Base-by-base conservation (phyloP, 257 asterid genomes). In the Rubia yunnanensis region DNA sequence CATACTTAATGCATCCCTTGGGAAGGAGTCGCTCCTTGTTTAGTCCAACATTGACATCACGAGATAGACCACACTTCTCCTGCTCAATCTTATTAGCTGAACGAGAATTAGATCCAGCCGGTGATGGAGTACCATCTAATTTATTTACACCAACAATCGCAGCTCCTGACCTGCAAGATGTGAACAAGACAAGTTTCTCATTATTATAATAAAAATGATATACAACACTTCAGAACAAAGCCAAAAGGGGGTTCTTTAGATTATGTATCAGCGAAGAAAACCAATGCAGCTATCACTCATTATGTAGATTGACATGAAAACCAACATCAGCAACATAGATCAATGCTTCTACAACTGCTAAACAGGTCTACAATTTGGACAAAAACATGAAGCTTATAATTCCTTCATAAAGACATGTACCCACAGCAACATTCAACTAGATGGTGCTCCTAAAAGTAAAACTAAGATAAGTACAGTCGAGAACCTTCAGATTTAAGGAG, bases 1-100 rank as follows among this genome's bases (percentile, higher is more conserved):
- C 95, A 60, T 86, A 94, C 99, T 83, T 94, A 34, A 83, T 81
- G 79, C 78, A 78, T 72, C 91, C 83, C 83, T 86, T 94, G 64
- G 85, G 84, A 31, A 84, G 68, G 66, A 81, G 60, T 66, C 89
- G 83, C 80, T 89, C 95, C 89, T 86, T 92, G 46, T 78, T 79
- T 75, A 84, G 78, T 63, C 84, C 94, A 36, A 71, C 73, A 46
- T 94, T 67, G 36, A 76, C 72, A 73, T 92, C 96, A 78, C 94
- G 83, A n/a, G 95, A 80, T 35, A 75, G 80, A 67, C 79, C 39
- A 30, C 85, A 41, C 66, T 83, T 90, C 70, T 94, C 97, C 79
- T 78, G 92, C 72, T 90, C 99, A 68, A 67, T 86, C 85, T 85
- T 88, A 28, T 79, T 81, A 60, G 83, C 76, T 61, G 84, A 58